phyloP scores from a whole-genome alignment of 2,329 filamentous ascomycete species.

The Hypoxylon sp. region DNA sequence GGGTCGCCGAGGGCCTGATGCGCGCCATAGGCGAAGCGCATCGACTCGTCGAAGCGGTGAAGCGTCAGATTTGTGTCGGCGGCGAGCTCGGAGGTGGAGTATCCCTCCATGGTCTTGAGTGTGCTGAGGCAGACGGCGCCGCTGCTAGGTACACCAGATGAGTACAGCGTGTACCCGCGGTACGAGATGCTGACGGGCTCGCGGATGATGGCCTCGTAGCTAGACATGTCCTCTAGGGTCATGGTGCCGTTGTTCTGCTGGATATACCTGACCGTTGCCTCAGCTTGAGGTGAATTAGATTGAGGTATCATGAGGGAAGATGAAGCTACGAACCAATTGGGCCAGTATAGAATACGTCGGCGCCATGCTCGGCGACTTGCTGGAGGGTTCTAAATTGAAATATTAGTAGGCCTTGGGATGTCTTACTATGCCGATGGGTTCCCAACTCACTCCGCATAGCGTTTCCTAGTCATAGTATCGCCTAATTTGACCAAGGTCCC shows the following conservation, averaged over 20 bases:
- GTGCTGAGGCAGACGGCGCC: constrained; percentile 82
- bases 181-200: constrained; percentile 75
- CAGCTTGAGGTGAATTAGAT: constrained; percentile 64
- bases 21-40: constrained; percentile 88
- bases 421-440: constrained; percentile 52
- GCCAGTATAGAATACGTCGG: constrained; percentile 81
- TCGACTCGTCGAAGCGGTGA: constrained; percentile 88
- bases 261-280: constrained; percentile 79
- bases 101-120: constrained; percentile 88
- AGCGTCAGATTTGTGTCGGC: constrained; percentile 75
- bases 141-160: constrained; percentile 81
- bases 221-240: constrained; percentile 58
- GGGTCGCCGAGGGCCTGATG: constrained; percentile 89
- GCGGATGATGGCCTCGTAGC: constrained; percentile 79
- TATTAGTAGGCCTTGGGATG: constrained; percentile 21
- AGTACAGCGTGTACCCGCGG: constrained; percentile 78
- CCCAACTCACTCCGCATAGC: constrained; percentile 72
- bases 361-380: constrained; percentile 79
- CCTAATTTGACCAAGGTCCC: constrained; percentile 78
- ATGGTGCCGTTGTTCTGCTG: constrained; percentile 84
- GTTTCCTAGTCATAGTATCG: constrained; percentile 83
- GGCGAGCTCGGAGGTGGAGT: constrained; percentile 67
- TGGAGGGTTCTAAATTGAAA: constrained; percentile 72
- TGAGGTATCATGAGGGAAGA: background rate
- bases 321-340: constrained; percentile 65